These are phyloP conservation scores for Lactarius psammicola DNA, from an alignment of 768 basidiomycete species.

Conservation along the genomic window DNA sequence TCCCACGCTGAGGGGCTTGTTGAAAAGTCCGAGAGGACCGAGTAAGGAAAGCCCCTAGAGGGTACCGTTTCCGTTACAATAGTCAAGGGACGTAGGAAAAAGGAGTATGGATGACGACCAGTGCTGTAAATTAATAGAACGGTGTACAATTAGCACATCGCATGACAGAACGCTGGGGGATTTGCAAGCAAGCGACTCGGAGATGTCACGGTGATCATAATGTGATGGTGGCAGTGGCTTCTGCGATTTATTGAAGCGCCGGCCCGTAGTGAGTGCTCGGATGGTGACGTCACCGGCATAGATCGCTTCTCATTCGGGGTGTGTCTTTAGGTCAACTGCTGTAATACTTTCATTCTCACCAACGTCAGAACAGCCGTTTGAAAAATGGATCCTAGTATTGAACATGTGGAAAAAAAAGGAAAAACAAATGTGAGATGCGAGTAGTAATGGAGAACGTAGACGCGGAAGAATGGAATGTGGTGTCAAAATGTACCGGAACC, in stretches of 20 bases:
- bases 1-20: not conserved
- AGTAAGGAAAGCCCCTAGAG: slow-evolving; percentile 17
- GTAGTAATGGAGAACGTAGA: not conserved
- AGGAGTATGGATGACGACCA: not conserved
- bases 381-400: not conserved
- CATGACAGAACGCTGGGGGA: not conserved
- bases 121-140: not conserved
- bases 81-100: not conserved
- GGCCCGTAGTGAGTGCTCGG: too few relatives aligned
- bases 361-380: not conserved
- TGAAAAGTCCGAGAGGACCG: slow-evolving; percentile 5
- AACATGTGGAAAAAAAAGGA: not conserved
- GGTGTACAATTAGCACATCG: not conserved
- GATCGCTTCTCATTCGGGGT: too few relatives aligned
- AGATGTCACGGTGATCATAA: not conserved
- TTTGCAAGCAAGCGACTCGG: not conserved
- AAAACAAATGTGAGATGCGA: not conserved
- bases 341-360: not conserved
- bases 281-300: too few relatives aligned
- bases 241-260: not conserved
- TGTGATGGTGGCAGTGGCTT: not conserved
- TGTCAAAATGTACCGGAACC: not conserved
- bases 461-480: slow-evolving; percentile 11
- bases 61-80: not conserved
- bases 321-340: too few relatives aligned